phyloP scores from a whole-genome alignment of 2,329 filamentous ascomycete species.

The Aspergillus texensis region DNA sequence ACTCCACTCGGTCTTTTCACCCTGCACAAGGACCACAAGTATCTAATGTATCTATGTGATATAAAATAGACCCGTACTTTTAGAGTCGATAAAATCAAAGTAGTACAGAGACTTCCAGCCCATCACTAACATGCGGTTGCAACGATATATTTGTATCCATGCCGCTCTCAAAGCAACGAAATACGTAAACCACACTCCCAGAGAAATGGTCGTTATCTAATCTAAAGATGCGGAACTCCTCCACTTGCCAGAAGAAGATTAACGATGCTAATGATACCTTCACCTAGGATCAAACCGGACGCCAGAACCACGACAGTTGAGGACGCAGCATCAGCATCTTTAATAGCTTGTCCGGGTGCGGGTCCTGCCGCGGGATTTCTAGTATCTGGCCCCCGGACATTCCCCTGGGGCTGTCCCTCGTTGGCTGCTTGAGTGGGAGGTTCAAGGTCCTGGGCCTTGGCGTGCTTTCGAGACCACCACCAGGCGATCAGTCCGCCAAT shows the following conservation, averaged over 20 bases:
- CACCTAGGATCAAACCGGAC: constrained; percentile 85
- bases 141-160: background rate
- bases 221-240: constrained; percentile 71
- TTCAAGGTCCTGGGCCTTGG: background rate
- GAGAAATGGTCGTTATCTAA: background rate
- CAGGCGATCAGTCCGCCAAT: constrained; percentile 76
- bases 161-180: background rate
- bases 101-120: background rate
- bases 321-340: constrained; percentile 39
- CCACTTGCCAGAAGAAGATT: constrained; percentile 82
- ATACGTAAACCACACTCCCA: background rate
- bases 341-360: constrained; percentile 45
- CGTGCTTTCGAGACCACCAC: constrained; percentile 68
- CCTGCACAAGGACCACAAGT: background rate
- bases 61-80: background rate
- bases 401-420: constrained; percentile 1
- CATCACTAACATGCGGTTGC: background rate
- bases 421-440: background rate
- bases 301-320: constrained; percentile 86
- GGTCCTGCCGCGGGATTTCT: background rate
- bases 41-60: background rate
- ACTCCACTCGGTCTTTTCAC: background rate
- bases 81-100: background rate
- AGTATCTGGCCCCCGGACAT: background rate
- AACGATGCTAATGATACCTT: constrained; percentile 88